phyloP scores from a whole-genome alignment of 805 yeast species.

The Yamadazyma akitaensis region DNA sequence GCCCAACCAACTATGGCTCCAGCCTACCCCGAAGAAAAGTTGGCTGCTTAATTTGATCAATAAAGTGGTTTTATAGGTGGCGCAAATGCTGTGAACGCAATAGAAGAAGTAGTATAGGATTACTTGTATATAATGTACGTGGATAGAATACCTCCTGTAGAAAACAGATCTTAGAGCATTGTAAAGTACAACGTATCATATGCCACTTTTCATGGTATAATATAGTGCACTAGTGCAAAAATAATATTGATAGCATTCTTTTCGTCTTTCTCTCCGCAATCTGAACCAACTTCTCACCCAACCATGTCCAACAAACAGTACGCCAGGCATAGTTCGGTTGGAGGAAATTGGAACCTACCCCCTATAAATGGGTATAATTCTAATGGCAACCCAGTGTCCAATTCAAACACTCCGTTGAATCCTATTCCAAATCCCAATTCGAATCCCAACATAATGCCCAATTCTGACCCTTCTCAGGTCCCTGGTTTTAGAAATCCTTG shows the following conservation, averaged over 20 bases:
- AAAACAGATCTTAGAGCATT: no score
- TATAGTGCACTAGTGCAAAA: not conserved
- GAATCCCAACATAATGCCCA: not conserved
- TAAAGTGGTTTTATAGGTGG: not conserved
- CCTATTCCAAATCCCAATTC: not conserved
- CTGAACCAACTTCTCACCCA: not conserved
- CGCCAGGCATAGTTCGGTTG: conserved; percentile 36
- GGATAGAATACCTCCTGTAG: not conserved
- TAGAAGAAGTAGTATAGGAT: not conserved
- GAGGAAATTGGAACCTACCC: conserved; percentile 37
- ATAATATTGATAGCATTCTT: not conserved
- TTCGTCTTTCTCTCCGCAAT: not conserved
- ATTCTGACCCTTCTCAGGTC: not conserved
- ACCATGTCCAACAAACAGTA: conserved; percentile 27
- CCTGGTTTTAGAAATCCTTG: conserved; percentile 44
- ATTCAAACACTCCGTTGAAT: not conserved
- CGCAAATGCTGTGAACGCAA: not conserved
- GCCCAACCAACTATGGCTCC: conserved; percentile 64
- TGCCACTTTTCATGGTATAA: no score
- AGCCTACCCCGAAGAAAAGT: conserved; percentile 40
- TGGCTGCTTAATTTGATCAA: conserved; percentile 30
- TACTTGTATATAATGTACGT: not conserved
- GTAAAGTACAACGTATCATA: no score
- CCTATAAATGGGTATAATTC: conserved; percentile 10
- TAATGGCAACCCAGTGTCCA: not conserved